Conservation (phyloP, 208 protist genomes). For the Eutreptiella sp. region DNA sequence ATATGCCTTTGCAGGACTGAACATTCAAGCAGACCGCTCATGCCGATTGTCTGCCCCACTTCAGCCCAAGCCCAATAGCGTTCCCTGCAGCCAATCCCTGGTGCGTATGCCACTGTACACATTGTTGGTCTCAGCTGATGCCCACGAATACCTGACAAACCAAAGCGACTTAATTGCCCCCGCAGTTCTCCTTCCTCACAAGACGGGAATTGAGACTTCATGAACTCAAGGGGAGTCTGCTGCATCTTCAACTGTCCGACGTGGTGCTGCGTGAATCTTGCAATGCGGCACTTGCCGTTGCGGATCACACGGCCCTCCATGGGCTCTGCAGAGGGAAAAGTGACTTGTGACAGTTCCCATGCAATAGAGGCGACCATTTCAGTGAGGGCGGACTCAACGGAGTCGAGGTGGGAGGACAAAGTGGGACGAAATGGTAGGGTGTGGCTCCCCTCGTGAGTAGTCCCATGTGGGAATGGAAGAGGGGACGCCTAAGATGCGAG, state of each 20-base stretch:
- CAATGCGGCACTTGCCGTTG: slow-evolving; percentile 74
- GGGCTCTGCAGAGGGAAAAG: no score
- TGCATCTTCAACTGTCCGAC: slow-evolving; percentile 78
- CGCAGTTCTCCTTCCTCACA: slow-evolving; percentile 70
- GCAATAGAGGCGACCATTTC: neutral
- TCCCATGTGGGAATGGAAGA: no score
- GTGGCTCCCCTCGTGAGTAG: no score
- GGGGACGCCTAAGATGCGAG: no score
- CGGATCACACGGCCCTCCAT: slow-evolving; percentile 57
- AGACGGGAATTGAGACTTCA: slow-evolving; percentile 69
- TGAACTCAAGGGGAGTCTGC: slow-evolving; percentile 77
- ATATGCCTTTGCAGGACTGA: no score
- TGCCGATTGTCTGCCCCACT: no score
- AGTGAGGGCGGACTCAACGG: neutral
- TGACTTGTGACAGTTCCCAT: neutral
- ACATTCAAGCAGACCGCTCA: no score
- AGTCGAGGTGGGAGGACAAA: no score
- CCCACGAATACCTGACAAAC: slow-evolving; percentile 64
- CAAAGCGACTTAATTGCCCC: slow-evolving; percentile 80
- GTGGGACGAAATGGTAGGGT: no score
- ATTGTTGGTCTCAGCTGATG: slow-evolving; percentile 21
- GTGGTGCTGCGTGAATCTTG: slow-evolving; percentile 86
- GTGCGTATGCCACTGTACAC: no score
- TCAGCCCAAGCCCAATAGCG: no score
- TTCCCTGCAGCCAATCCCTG: no score